These are phyloP conservation scores for Thermomyces lanuginosus DNA, from an alignment of 2,329 filamentous ascomycete genomes.

Conservation along the genomic window DNA sequence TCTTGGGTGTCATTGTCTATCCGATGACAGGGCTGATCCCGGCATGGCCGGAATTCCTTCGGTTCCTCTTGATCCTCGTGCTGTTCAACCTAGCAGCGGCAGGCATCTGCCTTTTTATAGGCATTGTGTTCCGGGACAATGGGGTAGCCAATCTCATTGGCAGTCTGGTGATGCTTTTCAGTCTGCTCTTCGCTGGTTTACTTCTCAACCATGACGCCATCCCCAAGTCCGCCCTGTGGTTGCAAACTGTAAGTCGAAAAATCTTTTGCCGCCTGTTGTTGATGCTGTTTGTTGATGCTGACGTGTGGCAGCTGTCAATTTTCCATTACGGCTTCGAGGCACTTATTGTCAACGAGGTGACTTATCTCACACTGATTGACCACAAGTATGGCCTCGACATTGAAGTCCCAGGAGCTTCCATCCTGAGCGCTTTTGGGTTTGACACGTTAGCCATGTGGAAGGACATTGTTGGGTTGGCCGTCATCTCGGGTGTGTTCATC, in stretches of 20 bases:
- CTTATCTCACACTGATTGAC: slow-evolving; percentile 74
- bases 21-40: slow-evolving; percentile 91
- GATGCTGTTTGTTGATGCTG: slow-evolving; percentile 1
- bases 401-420: slow-evolving; percentile 83
- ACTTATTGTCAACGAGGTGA: slow-evolving; percentile 91
- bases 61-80: slow-evolving; percentile 79
- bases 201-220: slow-evolving; percentile 91
- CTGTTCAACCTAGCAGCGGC: slow-evolving; percentile 93
- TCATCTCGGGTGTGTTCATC: slow-evolving; percentile 72
- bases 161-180: slow-evolving; percentile 94
- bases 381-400: slow-evolving; percentile 95
- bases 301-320: slow-evolving; percentile 52
- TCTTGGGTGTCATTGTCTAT: slow-evolving; percentile 92
- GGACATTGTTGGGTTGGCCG: slow-evolving; percentile 63
- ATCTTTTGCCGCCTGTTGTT: not conserved
- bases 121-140: slow-evolving; percentile 81
- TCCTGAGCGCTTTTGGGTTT: slow-evolving; percentile 89
- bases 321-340: slow-evolving; percentile 98
- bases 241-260: slow-evolving; percentile 51
- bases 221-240: slow-evolving; percentile 67
- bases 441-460: slow-evolving; percentile 71
- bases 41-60: slow-evolving; percentile 67
- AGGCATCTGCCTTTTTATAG: slow-evolving; percentile 87
- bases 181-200: slow-evolving; percentile 81
- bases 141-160: slow-evolving; percentile 88